These are phyloP conservation scores for Marsdenia floribunda DNA, from an alignment of 257 asterid genomes.

Conservation along the genomic window DNA sequence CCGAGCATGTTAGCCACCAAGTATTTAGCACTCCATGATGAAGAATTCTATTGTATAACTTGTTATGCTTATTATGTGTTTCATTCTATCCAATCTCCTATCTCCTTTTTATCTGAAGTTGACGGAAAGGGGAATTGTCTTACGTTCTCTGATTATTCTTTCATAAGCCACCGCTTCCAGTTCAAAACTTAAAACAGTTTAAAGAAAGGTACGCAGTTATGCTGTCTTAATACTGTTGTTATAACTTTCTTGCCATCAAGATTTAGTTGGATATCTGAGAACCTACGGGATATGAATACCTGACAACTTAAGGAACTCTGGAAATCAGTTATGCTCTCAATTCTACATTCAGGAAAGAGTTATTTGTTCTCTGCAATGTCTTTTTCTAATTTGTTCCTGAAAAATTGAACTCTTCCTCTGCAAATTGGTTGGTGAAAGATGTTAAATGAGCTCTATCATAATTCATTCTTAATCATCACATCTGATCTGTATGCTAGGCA, in stretches of 20 bases:
- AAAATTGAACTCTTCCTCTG: not conserved
- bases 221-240: not conserved
- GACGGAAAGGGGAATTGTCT: not conserved
- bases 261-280: not conserved
- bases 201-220: not conserved
- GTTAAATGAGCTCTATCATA: not conserved
- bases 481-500: not conserved
- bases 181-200: not conserved
- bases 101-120: not conserved
- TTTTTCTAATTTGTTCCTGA: not conserved
- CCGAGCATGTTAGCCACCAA: not conserved
- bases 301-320: not conserved
- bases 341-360: not conserved
- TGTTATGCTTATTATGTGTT: not conserved
- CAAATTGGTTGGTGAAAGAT: not conserved
- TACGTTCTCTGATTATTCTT: not conserved
- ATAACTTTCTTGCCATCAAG: not conserved
- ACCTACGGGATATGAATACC: not conserved
- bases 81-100: not conserved
- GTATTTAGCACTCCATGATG: slow-evolving; percentile 3
- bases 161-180: not conserved
- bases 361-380: not conserved
- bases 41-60: not conserved
- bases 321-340: not conserved
- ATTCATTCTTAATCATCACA: not conserved